phyloP scores from a whole-genome alignment of 2,329 filamentous ascomycete genomes.

The Didymella arachidicola region DNA sequence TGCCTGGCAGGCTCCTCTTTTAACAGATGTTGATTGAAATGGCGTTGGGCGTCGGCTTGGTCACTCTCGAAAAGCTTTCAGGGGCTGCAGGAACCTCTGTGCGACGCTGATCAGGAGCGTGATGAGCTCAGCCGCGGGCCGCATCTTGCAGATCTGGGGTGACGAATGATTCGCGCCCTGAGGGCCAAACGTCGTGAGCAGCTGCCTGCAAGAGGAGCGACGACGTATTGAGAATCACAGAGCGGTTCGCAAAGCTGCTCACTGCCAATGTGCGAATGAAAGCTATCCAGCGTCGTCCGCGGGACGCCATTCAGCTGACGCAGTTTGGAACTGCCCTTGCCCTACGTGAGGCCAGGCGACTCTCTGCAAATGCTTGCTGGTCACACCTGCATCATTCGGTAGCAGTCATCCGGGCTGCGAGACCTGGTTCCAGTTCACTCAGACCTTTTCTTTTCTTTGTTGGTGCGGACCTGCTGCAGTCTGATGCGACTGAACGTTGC shows the following conservation, averaged over 20 bases:
- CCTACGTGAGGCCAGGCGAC: conserved; percentile 6
- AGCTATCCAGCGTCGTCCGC: neutral
- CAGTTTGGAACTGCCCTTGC: conserved; percentile 5
- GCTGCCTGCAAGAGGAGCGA: conserved; percentile 4
- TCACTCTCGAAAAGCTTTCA: conserved; percentile 1
- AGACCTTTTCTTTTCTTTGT: conserved; percentile 6
- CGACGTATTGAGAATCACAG: conserved; percentile 7
- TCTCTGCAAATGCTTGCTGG: conserved; percentile 2
- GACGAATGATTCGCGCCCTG: conserved; percentile 11
- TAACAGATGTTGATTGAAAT: conserved; percentile 7
- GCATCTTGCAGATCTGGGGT: conserved; percentile 7
- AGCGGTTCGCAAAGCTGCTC: neutral
- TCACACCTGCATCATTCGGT: conserved; percentile 2
- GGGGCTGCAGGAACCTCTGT: conserved; percentile 10
- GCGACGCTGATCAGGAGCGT: conserved; percentile 6
- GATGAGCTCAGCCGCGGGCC: conserved; percentile 15
- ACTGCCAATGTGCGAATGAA: neutral
- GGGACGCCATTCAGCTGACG: conserved; percentile 12
- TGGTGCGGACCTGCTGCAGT: neutral
- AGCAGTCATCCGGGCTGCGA: conserved; percentile 12
- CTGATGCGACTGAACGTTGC: conserved; percentile 1
- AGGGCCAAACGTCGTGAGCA: neutral
- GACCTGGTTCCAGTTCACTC: conserved; percentile 9
- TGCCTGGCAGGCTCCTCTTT: conserved; percentile 10
- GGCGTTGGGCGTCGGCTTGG: conserved; percentile 6